Evolutionary conservation across 441 rosid genomes (phyloP).

Genomic region (Gossypium laxum): DNA sequence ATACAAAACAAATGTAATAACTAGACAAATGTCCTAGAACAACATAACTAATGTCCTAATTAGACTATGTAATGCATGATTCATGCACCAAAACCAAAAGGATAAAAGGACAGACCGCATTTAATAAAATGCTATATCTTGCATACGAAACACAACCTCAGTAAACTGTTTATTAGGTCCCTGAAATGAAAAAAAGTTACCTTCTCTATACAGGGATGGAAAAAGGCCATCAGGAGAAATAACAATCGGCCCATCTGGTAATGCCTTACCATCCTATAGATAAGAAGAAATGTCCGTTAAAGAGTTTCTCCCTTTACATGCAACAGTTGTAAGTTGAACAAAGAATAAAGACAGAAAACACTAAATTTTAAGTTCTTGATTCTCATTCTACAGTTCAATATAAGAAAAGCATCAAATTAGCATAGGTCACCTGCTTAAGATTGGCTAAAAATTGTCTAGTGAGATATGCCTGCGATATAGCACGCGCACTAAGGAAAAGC

Average conservation of each 20-base stretch:
- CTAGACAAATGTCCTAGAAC: not conserved
- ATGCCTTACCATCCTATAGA: constrained; percentile 72
- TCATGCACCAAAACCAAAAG: not conserved
- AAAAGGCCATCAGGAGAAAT: constrained; percentile 95
- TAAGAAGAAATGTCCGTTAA: constrained; percentile 11
- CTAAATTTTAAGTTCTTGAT: constrained; percentile 2
- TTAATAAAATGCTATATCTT: not conserved
- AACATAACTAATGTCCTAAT: not conserved
- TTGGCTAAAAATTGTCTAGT: constrained; percentile 76
- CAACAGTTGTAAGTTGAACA: not conserved
- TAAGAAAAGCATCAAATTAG: not conserved
- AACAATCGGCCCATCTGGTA: constrained; percentile 93
- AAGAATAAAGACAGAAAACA: not conserved
- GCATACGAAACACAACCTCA: not conserved
- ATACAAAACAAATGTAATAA: not conserved
- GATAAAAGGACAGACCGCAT: not conserved
- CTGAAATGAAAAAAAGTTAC: constrained; percentile 26
- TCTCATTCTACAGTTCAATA: constrained; percentile 7
- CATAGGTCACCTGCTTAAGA: constrained; percentile 66
- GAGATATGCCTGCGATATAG: constrained; percentile 79
- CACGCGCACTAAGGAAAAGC: constrained; percentile 90
- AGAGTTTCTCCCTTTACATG: not conserved
- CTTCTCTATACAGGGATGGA: constrained; percentile 88
- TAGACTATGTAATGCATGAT: not conserved
- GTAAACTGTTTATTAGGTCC: not conserved